Evolutionary conservation across 768 basidiomycete genomes (phyloP).

Genomic region (Tulasnella sp.): DNA sequence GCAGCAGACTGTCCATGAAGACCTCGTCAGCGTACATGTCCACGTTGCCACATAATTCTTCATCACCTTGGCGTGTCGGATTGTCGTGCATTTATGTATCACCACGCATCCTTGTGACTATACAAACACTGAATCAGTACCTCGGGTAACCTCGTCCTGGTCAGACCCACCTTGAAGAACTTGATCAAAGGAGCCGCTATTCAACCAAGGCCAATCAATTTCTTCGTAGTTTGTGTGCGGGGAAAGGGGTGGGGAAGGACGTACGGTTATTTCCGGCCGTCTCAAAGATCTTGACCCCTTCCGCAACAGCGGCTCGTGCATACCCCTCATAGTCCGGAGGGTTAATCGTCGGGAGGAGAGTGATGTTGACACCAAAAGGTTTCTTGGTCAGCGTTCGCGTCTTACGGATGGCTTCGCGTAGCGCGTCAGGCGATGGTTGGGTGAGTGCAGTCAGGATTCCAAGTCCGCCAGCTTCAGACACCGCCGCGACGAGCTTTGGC

Average conservation of each 20-base stretch:
- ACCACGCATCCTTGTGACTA: conserved; percentile 54
- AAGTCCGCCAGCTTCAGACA: conserved; percentile 73
- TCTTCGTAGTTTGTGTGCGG: neutral
- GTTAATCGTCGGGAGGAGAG: conserved; percentile 74
- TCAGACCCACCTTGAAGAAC: conserved; percentile 47
- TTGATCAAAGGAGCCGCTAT: conserved; percentile 65
- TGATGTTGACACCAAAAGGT: conserved; percentile 45
- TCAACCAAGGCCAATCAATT: neutral
- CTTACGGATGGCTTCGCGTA: conserved; percentile 68
- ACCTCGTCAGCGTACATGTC: neutral
- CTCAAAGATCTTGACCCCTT: conserved; percentile 81
- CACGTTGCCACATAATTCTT: conserved; percentile 24
- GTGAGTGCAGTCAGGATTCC: conserved; percentile 46
- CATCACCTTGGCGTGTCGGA: conserved; percentile 68
- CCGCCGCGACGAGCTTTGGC: conserved; percentile 59
- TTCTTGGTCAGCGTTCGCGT: conserved; percentile 56
- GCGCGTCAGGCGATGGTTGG: conserved; percentile 71
- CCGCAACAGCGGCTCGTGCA: conserved; percentile 68
- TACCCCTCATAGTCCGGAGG: conserved; percentile 86
- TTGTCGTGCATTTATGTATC: conserved; percentile 82
- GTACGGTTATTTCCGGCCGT: conserved; percentile 85
- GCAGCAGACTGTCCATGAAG: conserved; percentile 41
- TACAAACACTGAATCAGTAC: neutral
- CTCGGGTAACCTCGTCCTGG: neutral
- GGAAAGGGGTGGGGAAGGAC: conserved; percentile 22